Percentiles rank a stretch among this genome's conserved stretches.
Conservation (phyloP, 768 basidiomycete genomes). For the Mrakia blollopis region DNA sequence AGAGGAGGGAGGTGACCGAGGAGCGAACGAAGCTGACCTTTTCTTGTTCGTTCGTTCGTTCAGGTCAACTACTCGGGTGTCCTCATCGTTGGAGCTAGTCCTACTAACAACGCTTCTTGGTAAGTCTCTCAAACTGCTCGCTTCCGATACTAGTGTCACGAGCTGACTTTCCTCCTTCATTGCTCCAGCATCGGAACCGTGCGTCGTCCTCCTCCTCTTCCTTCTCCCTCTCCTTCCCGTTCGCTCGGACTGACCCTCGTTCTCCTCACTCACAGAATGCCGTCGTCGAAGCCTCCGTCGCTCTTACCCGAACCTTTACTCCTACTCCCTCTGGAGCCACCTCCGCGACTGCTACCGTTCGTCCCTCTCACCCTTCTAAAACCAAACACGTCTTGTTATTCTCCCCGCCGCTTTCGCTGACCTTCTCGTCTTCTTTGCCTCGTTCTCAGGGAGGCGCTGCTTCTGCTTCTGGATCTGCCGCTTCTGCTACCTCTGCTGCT, state of each 20-base stretch:
- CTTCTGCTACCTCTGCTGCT: not conserved
- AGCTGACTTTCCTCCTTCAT: too few species aligned
- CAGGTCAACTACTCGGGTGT: not conserved
- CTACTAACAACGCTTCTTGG: not conserved
- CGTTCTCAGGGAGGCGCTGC: not conserved
- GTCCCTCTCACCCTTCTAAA: not conserved
- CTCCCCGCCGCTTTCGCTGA: not conserved
- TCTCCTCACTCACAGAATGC: not conserved
- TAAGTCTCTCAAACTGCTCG: too few species aligned
- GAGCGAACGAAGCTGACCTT: not conserved
- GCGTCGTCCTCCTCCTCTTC: not conserved
- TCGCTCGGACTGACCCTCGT: not conserved
- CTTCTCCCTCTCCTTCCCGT: not conserved
- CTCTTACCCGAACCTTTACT: slow-evolving; percentile 6
- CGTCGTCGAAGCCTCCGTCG: slow-evolving; percentile 3
- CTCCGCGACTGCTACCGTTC: slow-evolving; percentile 1
- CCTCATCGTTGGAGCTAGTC: not conserved
- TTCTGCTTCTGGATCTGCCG: not conserved
- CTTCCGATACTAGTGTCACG: too few species aligned
- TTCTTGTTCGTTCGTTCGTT: not conserved
- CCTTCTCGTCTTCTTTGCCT: not conserved
- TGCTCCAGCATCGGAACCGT: not conserved
- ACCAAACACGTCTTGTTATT: not conserved
- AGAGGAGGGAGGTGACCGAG: too few species aligned
- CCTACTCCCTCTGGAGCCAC: not conserved